A percentile compares a stretch with the other conserved stretches of the same genome.
phyloP scores from a whole-genome alignment of 2,329 filamentous ascomycete species.

The Zalaria obscura region DNA sequence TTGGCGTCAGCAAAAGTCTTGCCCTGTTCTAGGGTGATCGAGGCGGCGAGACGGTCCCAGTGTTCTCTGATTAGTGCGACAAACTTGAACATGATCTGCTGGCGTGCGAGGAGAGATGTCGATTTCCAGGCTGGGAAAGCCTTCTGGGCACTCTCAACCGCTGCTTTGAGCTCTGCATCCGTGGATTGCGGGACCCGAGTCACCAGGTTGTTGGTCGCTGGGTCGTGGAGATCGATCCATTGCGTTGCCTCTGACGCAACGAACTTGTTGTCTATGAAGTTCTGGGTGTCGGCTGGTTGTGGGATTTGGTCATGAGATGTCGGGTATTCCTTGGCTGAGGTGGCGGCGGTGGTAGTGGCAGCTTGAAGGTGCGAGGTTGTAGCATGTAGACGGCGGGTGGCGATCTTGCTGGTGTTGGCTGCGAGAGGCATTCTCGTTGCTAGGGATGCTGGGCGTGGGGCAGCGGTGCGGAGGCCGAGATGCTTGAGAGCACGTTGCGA shows the following conservation, averaged over 20 bases:
- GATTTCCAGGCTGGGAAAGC: conserved; percentile 58
- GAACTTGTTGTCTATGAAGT: conserved; percentile 62
- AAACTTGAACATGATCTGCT: conserved; percentile 75
- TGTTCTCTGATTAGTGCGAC: conserved; percentile 67
- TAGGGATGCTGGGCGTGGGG: conserved; percentile 19
- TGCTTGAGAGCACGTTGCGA: conserved; percentile 25
- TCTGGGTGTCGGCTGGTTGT: conserved; percentile 56
- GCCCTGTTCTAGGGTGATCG: conserved; percentile 77
- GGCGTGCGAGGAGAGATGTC: conserved; percentile 55
- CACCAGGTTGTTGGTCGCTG: conserved; percentile 68
- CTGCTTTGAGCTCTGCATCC: conserved; percentile 56
- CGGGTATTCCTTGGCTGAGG: conserved; percentile 45
- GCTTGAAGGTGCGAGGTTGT: conserved; percentile 38
- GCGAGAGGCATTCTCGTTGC: conserved; percentile 24
- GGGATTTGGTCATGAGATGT: conserved; percentile 58
- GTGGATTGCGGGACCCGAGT: conserved; percentile 70
- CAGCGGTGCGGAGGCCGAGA: conserved; percentile 22
- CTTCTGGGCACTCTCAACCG: conserved; percentile 56
- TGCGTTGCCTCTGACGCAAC: conserved; percentile 48
- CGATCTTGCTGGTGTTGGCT: conserved; percentile 22
- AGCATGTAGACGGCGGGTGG: conserved; percentile 36
- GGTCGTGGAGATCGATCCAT: conserved; percentile 66
- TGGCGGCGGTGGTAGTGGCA: conserved; percentile 34
- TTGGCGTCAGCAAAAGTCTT: conserved; percentile 76
- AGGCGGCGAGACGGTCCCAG: conserved; percentile 72